Base-by-base conservation (phyloP, 2,329 filamentous ascomycete genomes). In the Cordyceps sp. region DNA sequence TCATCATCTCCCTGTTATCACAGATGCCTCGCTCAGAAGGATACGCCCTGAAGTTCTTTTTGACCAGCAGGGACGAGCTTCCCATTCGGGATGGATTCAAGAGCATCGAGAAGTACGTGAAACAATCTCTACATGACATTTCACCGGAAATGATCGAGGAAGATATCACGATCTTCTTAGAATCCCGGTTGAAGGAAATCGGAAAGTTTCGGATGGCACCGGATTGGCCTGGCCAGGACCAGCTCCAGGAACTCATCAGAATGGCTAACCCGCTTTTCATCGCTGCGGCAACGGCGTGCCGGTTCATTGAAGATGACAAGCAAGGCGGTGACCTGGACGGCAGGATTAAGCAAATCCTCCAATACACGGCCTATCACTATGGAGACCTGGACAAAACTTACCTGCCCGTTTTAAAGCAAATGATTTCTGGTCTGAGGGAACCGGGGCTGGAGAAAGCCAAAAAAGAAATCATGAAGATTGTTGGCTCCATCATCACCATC, bases 31-130 rank as follows among this genome's bases (percentile, higher is more conserved):
- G 14, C 12, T 23, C 20, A 14, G 5, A 13, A 10, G 5, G 15
- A 18, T 3, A 15, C 4, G 41, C 53, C 1, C 29, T 58, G 16
- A 48, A 46, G 29, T 33, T 52, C 10, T 56, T 61, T 25, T 18
- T 61, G 4, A 61, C 56, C 0, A 61, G 57, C 32, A 44, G 57
- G 14, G 52, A 52, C 1, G 48, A 59, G 29, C 31, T 51, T 6
- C 45, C 46, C 2, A 45, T 56, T 28, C 43, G 45, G 4, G 37
- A 49, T 14, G 48, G 45, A 1, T 59, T 61, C 33, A 29, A 36
- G 2, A 9, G 43, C 8, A 31, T 25, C 26, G 7, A 17, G 5
- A 14, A 26, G 22, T 31, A 26, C 10, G 17, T 15, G 10, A 12
- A 15, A 10, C 17, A 20, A 14, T 10, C 25, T 22, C 18, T 33